Base-by-base conservation (phyloP, 2,329 filamentous ascomycete species). In the Microdochium bolleyi region DNA sequence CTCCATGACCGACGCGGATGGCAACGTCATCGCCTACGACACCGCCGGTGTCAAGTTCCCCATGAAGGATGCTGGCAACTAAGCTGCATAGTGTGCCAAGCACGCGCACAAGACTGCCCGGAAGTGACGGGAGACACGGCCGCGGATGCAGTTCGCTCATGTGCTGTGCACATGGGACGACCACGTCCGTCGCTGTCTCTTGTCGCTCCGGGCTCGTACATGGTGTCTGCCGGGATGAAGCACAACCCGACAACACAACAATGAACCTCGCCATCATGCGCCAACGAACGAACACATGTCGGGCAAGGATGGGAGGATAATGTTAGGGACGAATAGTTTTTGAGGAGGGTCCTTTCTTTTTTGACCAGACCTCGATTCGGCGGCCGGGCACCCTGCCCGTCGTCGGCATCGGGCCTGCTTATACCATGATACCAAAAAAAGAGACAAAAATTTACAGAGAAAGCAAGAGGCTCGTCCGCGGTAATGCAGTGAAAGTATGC, bases 1-100 rank as follows among this genome's bases (percentile, higher is more conserved):
- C 14, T 67, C 76, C 63, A 80, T 80, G 77, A 69, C 71, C 37
- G 69, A 74, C 55, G 57, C 60, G 21, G 56, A 64, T 37, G 77
- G 77, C 60, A 71, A 74, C 48, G 65, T 78, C 55, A 58, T 79
- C 21, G 59, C 67, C 25, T 80, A 78, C 58, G 62, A 76, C 60
- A 10, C 73, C 16, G 57, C 64, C 25, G 64, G 64, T 13, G 76
- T 80, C 57, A 65, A 73, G 66, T 65, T 72, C 55, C 69, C 67
- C 56, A 65, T 67, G 51, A 64, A 60, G 51, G 65, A 64, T 24
- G 63, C 64, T 38, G 72, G 70, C 51, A 50, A 69, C 55, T 75
- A 67, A 67, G 54, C 25, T 49, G 14, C 34, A n/a, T 51, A 24
- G n/a, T n/a, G n/a, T 48, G 21, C 37, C 22, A 38, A 4, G 16